These are phyloP conservation scores for Posidonia oceanica DNA, from an alignment of 116 monocot genomes.

Conservation along the genomic window DNA sequence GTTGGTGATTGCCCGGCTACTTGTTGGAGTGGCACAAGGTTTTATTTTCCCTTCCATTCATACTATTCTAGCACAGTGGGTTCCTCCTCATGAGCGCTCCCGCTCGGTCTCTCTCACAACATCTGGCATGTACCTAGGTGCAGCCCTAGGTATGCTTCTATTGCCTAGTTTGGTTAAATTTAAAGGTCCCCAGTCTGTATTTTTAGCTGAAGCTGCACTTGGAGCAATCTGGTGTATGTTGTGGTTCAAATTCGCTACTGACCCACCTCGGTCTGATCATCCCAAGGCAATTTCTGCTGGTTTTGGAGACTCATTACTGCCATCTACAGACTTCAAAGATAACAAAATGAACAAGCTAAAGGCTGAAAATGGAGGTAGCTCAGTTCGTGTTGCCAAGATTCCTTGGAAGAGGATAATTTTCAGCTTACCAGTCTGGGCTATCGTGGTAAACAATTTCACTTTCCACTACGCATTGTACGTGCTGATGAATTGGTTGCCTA, in stretches of 20 bases:
- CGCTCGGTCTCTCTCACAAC: conserved; percentile 42
- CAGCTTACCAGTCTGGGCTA: conserved; percentile 37
- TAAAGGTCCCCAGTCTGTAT: conserved; percentile 31
- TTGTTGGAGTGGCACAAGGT: conserved; percentile 39
- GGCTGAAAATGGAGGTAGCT: conserved; percentile 15
- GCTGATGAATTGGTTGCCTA: conserved; percentile 51
- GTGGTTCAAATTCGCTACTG: conserved; percentile 31
- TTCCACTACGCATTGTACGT: conserved; percentile 48
- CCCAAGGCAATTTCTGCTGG: conserved; percentile 22
- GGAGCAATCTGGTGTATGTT: conserved; percentile 31
- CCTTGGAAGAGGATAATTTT: conserved; percentile 36
- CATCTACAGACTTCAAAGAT: conserved; percentile 14
- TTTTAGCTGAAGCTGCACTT: conserved; percentile 31
- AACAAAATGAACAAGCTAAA: background rate
- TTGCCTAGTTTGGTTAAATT: conserved; percentile 29
- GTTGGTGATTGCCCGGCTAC: conserved; percentile 26
- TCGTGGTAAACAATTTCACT: conserved; percentile 41
- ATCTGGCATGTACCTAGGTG: conserved; percentile 47
- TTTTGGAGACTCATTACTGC: conserved; percentile 18
- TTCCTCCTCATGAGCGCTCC: conserved; percentile 42
- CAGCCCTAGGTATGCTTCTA: conserved; percentile 36
- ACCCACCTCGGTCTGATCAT: conserved; percentile 24
- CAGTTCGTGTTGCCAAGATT: conserved; percentile 14
- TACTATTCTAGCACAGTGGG: conserved; percentile 43
- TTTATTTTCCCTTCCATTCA: conserved; percentile 51